A percentile compares a stretch with the other conserved stretches of the same genome.
phyloP scores from a whole-genome alignment of 1,139 yeast genomes.

The Candida sp. region DNA sequence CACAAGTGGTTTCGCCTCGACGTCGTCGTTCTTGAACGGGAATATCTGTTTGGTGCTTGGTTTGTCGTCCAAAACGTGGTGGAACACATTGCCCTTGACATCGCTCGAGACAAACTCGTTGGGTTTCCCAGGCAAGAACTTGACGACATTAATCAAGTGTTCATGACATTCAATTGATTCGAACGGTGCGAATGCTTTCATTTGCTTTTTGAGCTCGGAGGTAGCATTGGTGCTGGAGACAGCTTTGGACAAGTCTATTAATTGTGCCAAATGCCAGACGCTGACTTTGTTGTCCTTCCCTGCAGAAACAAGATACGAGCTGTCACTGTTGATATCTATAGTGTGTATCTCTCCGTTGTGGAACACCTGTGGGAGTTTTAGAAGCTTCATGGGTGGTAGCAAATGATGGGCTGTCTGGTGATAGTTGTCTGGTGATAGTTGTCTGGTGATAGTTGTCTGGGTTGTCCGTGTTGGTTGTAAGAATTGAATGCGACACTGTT shows the following conservation, averaged over 20 bases:
- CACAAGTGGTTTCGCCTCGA: slow-evolving; percentile 17
- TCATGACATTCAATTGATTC: slow-evolving; percentile 19
- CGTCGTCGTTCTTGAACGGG: slow-evolving; percentile 17
- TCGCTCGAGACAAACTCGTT: slow-evolving; percentile 45
- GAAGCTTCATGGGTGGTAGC: slow-evolving; percentile 14
- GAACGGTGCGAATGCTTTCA: slow-evolving; percentile 20
- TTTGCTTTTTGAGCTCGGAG: not conserved
- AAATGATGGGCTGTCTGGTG: too few relatives aligned
- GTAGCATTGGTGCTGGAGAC: slow-evolving; percentile 18
- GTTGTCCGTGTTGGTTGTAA: not conserved
- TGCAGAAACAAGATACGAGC: slow-evolving; percentile 34
- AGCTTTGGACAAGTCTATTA: slow-evolving; percentile 11
- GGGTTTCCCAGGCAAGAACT: slow-evolving; percentile 34
- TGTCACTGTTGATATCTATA: slow-evolving; percentile 29
- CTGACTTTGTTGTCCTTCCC: slow-evolving; percentile 44
- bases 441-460: too few relatives aligned
- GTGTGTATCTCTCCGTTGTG: slow-evolving; percentile 46
- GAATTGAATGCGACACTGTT: not conserved
- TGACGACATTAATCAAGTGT: slow-evolving; percentile 30
- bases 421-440: too few relatives aligned
- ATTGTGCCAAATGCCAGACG: slow-evolving; percentile 38
- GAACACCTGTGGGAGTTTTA: slow-evolving; percentile 18
- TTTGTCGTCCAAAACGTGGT: slow-evolving; percentile 1
- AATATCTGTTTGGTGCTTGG: slow-evolving; percentile 15
- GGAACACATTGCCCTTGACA: slow-evolving; percentile 11